Base-by-base conservation (phyloP, 768 basidiomycete species). In the Mycena crocata region DNA sequence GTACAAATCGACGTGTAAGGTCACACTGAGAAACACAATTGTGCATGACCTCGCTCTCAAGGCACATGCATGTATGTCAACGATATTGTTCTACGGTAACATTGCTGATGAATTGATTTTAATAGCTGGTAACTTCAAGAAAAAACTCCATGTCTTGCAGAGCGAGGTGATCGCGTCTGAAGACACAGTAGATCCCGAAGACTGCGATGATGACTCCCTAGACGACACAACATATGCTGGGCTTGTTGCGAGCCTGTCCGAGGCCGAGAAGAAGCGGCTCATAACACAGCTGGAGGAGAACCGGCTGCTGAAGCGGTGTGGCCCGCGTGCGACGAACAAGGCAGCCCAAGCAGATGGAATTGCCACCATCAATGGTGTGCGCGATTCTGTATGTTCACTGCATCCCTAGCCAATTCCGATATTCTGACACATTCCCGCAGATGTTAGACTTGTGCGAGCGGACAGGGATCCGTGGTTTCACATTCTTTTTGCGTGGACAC, bases 271-370 rank as follows among this genome's bases (percentile, higher is more conserved):
- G 40, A 40, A 30, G 15, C 39, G 55, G 4, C 14, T 57, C 2
- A 31, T 57, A 1, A 24, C 19, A 17, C 55, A 57, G 55, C 55
- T 57, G 17, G 8, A 28, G 1, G 55, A 5, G 7, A 8, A 21
- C 7, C 55, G 55, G 19, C 28, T 31, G 19, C 28, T 24, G 1
- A 42, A n/a, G 30, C 5, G 10, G 4, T 40, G 30, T 10, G 55
- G 55, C 2, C 40, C 40, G 5, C 55, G 55, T 21, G 55, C 55
- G 14, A 57, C 55, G 4, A 31, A 57, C 55, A 57, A 57, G 55
- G 39, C 55, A 3, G 55, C 42, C 19, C 14, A 26, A n/a, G 31
- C n/a, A 17, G 40, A 57, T 21, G 40, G 17, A 5, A 10, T 44
- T 3, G 5, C 2, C 17, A 44, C 55, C 5, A 26, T 19, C 8